Evolutionary conservation across 768 basidiomycete species (phyloP), one percentile per base, ranked within the genome.

Genomic region (Hygrophorus russula): DNA sequence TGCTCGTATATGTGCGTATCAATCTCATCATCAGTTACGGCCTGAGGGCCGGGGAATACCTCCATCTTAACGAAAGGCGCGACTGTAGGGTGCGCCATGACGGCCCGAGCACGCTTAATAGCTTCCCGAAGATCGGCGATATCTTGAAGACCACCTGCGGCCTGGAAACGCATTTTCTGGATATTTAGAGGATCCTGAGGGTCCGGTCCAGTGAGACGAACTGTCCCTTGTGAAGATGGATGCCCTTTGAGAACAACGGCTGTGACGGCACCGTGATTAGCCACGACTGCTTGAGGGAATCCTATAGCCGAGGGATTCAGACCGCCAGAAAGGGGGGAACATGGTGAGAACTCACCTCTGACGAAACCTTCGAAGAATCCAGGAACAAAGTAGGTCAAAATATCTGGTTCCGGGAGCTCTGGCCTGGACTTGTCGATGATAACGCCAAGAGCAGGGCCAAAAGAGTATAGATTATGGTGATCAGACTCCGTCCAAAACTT

Each of bases 121-220:
- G 48, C 60, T 14, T 55, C 51, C 3, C 52, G 50, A 13, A 62
- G 51, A 29, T 55, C 58, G 28, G 50, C 49, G 2, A 62, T 29
- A 39, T 62, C 60, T 8, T 41, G 38, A 9, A 45, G 46, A 8
- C 55, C 59, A n/a, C 51, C 45, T 18, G 50, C 41, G 5, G 48
- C 52, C 41, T 62, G 55, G 40, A 60, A 62, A 36, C 51, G 60
- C 11, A 46, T 45, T 36, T 62, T 62, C 36, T 55, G 51, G 34
- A 62, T 60, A 44, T 58, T 49, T 10, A 62, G 53, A 0, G 29
- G 34, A 19, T 62, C 60, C 46, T 62, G 59, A 2, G 57, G 57
- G 39, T 60, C 56, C 4, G 56, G 44, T 11, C 59, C 59, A 1
- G 59, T 62, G 35, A 62, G 51, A 3, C 48, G 51, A 4, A 62